Evolutionary conservation across 352 stramenopile genomes (phyloP).

Genomic region (Globisporangium perplexum): DNA sequence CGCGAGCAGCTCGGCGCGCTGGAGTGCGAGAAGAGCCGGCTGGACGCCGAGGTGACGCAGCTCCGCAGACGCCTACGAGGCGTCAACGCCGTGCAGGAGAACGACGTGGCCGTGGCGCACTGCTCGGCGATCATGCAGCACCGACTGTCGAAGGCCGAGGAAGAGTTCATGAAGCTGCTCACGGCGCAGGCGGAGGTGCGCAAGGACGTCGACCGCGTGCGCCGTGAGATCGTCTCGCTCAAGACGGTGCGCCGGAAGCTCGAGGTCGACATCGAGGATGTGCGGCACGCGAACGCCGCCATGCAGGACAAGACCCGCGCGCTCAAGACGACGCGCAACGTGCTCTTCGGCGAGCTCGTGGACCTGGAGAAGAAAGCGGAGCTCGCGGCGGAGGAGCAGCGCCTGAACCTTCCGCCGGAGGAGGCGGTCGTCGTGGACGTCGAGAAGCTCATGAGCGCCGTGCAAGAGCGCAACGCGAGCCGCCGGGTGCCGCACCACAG

Average conservation of each 20-base stretch:
- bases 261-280: conserved; percentile 50
- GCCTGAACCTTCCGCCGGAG: conserved; percentile 54
- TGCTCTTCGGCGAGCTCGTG: conserved; percentile 41
- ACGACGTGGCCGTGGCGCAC: conserved; percentile 68
- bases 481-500: background rate
- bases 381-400: conserved; percentile 41
- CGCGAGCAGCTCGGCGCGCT: conserved; percentile 52
- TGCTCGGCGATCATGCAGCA: conserved; percentile 74
- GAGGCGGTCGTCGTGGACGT: conserved; percentile 61
- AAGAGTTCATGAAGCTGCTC: conserved; percentile 77
- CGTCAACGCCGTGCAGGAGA: conserved; percentile 71
- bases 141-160: conserved; percentile 59
- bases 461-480: conserved; percentile 29
- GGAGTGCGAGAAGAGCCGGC: conserved; percentile 30
- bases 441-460: conserved; percentile 46
- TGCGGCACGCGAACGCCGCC: conserved; percentile 25
- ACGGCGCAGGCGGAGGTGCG: conserved; percentile 59
- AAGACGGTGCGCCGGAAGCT: conserved; percentile 56
- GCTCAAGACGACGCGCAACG: conserved; percentile 42
- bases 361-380: conserved; percentile 57
- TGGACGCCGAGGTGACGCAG: conserved; percentile 42
- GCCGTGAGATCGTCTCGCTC: conserved; percentile 51
- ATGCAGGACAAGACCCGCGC: conserved; percentile 43
- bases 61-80: conserved; percentile 51
- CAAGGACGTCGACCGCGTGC: conserved; percentile 49